phyloP scores from a whole-genome alignment of 1,284 basidiomycete genomes.

The Melampsora americana region DNA sequence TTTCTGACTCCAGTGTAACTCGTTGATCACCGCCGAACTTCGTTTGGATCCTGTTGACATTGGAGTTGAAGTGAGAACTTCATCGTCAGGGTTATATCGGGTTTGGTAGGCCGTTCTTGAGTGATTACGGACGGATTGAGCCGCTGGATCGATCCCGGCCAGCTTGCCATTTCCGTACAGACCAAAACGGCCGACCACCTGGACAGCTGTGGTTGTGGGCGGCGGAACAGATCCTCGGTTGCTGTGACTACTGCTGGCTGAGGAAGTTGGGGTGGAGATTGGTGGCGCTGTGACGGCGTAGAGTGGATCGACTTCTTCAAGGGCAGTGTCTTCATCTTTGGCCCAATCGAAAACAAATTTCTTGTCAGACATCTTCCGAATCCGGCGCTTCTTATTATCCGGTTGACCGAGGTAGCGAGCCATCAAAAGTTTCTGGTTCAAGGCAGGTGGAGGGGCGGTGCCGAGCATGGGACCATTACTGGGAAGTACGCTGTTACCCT shows the following conservation, averaged over 20 bases:
- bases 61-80: slow-evolving; percentile 33
- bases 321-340: slow-evolving; percentile 81
- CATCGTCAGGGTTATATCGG: slow-evolving; percentile 26
- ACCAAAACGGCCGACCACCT: slow-evolving; percentile 29
- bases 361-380: slow-evolving; percentile 86
- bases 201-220: slow-evolving; percentile 10
- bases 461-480: slow-evolving; percentile 34
- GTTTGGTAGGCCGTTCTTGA: background rate
- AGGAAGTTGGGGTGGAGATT: slow-evolving; percentile 3
- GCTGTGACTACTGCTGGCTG: background rate
- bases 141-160: slow-evolving; percentile 39
- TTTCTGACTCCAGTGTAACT: slow-evolving; percentile 90
- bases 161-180: slow-evolving; percentile 41
- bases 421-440: slow-evolving; percentile 44
- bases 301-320: slow-evolving; percentile 51
- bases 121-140: slow-evolving; percentile 1
- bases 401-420: slow-evolving; percentile 40
- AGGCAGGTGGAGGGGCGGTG: slow-evolving; percentile 20
- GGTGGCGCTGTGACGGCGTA: slow-evolving; percentile 44
- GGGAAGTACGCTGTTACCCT: slow-evolving; percentile 1
- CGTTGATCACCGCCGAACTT: slow-evolving; percentile 60
- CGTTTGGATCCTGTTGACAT: slow-evolving; percentile 35
- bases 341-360: slow-evolving; percentile 99
- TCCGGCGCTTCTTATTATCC: slow-evolving; percentile 73
- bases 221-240: slow-evolving; percentile 29